Evolutionary conservation across 768 basidiomycete genomes (phyloP), one percentile per base, ranked within the genome.

Genomic region (Tulasnella sp.): DNA sequence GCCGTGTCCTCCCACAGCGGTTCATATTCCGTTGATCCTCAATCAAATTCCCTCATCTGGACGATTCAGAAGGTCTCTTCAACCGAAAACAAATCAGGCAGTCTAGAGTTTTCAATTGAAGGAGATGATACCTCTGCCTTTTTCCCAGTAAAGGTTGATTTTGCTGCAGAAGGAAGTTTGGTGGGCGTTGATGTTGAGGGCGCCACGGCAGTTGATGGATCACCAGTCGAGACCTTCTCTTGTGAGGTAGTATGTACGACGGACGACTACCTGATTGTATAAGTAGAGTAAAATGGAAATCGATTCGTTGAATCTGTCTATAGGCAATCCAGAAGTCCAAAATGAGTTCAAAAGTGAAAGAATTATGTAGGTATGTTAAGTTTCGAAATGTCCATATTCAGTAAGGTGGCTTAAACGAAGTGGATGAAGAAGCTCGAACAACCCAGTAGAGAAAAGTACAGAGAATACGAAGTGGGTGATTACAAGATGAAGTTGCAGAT

Each of bases 131-230:
- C 72, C 0, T 79, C 76, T 3, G 76, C 75, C 8, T 93, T 95
- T 70, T 99, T 96, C 86, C 92, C 93, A 2, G 88, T 99, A 43
- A 72, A 73, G 31, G 81, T 93, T 1, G 66, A 72, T 1, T 96
- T 98, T 61, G 78, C 82, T 44, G 83, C 78, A 0, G 74, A 83
- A 58, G 85, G 86, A 6, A 86, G 82, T 59, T 65, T 93, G 55
- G 81, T 83, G 0, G 87, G 90, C 19, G 71, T 95, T 33, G 72
- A 70, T 25, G 75, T 92, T 40, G 62, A 67, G 13, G 59, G 58
- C 20, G 79, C 83, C 32, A 73, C 70, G n/a, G 73, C 71, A 45
- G 66, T 79, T 19, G 73, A 67, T 20, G 65, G 63, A 29, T 68
- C 68, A 3, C 75, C 73, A 40, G 66, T 72, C n/a, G 69, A 72